Evolutionary conservation across 257 asterid species (phyloP), one percentile per base, ranked within the genome.

Genomic region (Datura wrightii): DNA sequence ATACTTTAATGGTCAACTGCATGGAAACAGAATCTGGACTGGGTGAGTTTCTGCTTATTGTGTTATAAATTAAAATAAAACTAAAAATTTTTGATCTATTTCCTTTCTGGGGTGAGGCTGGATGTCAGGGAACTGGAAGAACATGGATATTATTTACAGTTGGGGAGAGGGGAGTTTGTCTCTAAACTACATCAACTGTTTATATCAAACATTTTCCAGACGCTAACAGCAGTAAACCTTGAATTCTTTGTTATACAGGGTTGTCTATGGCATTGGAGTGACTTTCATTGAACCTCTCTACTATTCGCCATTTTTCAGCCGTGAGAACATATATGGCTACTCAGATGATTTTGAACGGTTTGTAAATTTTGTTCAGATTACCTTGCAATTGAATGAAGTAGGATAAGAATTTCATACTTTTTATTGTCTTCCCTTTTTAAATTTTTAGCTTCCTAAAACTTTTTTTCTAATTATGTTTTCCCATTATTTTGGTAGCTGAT

Each of bases 331-430:
- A 66, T 94, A 93, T 62, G 97, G 98, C 83, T 90, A 69, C 87
- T 53, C 92, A 85, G 89, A 93, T 85, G 98, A 94, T 86, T 92
- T 94, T 81, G 97, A 94, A 87, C 91, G 97, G 98, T 93, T 70
- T n/a, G 91, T 88, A 55, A 74, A 67, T 67, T 48, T 55, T 80
- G 7, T 55, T n/a, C 55, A 59, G 55, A 42, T 70, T 60, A 53
- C 59, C n/a, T 66, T 11, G 13, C 56, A 54, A 60, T 54, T 36
- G 67, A 70, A 69, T 62, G 58, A 48, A 42, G 71, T 62, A 39
- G 36, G 82, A 69, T 18, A 59, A 34, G 48, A 80, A 48, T 62
- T 37, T 50, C 83, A 71, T 63, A 34, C 37, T 10, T 48, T 15
- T 48, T 72, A 3, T 83, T 78, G n/a, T 69, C 69, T 82, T 3